Percentiles rank a stretch among this genome's conserved stretches.
phyloP scores from a whole-genome alignment of 345 rosid species.

The Alliaria petiolata region DNA sequence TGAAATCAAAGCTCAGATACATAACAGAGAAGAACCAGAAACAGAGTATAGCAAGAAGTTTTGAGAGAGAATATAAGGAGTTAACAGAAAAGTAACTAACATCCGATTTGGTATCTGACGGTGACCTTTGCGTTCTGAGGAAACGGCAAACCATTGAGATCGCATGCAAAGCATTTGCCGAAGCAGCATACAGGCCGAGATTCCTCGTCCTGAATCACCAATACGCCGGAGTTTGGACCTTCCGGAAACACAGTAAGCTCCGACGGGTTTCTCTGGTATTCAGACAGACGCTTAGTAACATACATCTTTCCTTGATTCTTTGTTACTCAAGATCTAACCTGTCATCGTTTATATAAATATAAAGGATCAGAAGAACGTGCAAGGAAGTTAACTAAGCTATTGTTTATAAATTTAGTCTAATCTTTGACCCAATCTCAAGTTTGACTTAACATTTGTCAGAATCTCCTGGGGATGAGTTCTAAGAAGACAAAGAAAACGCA shows the following conservation, averaged over 20 bases:
- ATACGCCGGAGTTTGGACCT: slow-evolving; percentile 56
- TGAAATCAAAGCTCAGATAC: background rate
- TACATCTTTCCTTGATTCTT: slow-evolving; percentile 29
- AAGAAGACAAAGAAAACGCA: background rate
- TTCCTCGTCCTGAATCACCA: slow-evolving; percentile 62
- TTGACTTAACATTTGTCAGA: slow-evolving; percentile 13
- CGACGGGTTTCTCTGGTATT: slow-evolving; percentile 40
- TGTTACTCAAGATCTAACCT: background rate
- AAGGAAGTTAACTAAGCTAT: slow-evolving; percentile 13
- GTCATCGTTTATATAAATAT: slow-evolving; percentile 3
- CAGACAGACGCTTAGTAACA: slow-evolving; percentile 39
- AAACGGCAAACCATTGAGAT: slow-evolving; percentile 42
- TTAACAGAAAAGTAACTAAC: slow-evolving; percentile 10
- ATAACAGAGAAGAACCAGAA: too few species aligned
- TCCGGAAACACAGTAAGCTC: slow-evolving; percentile 39
- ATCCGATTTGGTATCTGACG: slow-evolving; percentile 18
- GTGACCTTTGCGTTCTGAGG: slow-evolving; percentile 51
- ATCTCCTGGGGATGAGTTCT: slow-evolving; percentile 1
- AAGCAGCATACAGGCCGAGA: slow-evolving; percentile 43
- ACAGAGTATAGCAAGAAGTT: background rate
- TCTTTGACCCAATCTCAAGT: slow-evolving; percentile 3
- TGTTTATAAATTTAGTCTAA: background rate
- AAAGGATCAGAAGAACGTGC: slow-evolving; percentile 18
- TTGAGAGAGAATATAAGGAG: background rate
- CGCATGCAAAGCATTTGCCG: slow-evolving; percentile 32